Evolutionary conservation across 2,329 filamentous ascomycete species (phyloP).

Genomic region (Trichoderma simmonsii): DNA sequence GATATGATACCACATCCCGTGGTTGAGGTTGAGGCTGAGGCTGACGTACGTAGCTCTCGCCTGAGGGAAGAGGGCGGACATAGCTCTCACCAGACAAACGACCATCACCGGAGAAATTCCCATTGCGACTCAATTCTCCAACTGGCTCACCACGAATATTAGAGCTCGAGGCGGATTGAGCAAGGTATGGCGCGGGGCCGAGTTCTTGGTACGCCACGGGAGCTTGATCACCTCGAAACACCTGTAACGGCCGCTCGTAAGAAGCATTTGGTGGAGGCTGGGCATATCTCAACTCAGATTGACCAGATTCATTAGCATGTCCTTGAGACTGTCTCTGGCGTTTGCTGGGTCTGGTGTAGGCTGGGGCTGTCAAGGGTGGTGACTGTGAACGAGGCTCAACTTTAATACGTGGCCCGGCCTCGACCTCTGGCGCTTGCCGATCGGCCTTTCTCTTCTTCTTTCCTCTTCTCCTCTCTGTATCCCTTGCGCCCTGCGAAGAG

Average conservation of each 20-base stretch:
- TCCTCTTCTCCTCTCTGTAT: constrained; percentile 47
- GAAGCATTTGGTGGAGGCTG: constrained; percentile 37
- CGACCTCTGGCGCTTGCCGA: constrained; percentile 45
- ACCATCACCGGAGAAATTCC: constrained; percentile 34
- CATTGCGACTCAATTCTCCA: constrained; percentile 26
- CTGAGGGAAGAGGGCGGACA: constrained; percentile 25
- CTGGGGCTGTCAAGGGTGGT: constrained; percentile 53
- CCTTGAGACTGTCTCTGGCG: constrained; percentile 49
- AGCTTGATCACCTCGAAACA: constrained; percentile 31
- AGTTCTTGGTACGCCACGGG: constrained; percentile 35
- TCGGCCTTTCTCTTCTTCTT: constrained; percentile 54
- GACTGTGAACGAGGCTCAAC: constrained; percentile 63
- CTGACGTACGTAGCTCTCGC: constrained; percentile 27
- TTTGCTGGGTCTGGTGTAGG: constrained; percentile 55
- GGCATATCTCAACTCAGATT: constrained; percentile 42
- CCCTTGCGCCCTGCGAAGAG: constrained; percentile 52
- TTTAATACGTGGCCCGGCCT: constrained; percentile 57
- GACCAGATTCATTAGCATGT: constrained; percentile 32
- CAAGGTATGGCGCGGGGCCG: constrained; percentile 25
- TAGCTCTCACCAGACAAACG: constrained; percentile 30
- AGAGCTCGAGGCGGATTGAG: constrained; percentile 27
- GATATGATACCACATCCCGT: constrained; percentile 22
- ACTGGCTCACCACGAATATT: constrained; percentile 28
- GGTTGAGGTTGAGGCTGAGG: not conserved
- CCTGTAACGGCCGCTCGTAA: constrained; percentile 32